A percentile compares a stretch with the other conserved stretches of the same genome.
phyloP scores from a whole-genome alignment of 306 rosid species.

The Inga oerstediana region DNA sequence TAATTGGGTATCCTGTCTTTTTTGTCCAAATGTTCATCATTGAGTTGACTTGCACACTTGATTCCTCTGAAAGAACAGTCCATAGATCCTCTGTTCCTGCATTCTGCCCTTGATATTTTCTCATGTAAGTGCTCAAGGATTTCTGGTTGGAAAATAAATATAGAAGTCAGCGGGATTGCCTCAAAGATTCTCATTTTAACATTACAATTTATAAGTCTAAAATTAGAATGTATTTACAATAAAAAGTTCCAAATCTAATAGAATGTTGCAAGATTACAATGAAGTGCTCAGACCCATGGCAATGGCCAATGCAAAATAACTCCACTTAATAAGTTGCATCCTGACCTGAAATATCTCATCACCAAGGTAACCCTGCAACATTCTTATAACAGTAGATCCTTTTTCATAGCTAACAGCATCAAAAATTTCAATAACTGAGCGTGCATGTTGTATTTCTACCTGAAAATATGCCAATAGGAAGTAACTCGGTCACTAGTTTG shows the following conservation, averaged over 20 bases:
- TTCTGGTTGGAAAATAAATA: conserved; percentile 47
- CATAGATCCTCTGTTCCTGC: conserved; percentile 67
- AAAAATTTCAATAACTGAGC: conserved; percentile 53
- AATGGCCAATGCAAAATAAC: background rate
- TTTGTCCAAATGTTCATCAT: conserved; percentile 72
- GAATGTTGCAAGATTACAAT: background rate
- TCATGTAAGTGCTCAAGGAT: conserved; percentile 54
- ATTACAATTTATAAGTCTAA: background rate
- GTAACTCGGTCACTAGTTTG: background rate
- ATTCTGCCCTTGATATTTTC: conserved; percentile 56
- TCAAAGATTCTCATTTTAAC: background rate
- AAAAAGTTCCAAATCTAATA: background rate
- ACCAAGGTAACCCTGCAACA: conserved; percentile 64
- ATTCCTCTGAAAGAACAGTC: conserved; percentile 60
- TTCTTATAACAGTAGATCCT: conserved; percentile 62
- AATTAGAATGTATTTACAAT: too few species aligned
- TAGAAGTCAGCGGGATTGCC: background rate
- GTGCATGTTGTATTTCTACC: conserved; percentile 63
- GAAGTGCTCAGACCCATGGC: background rate
- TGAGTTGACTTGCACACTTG: conserved; percentile 48
- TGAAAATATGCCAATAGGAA: conserved; percentile 35
- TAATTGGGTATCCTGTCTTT: conserved; percentile 66
- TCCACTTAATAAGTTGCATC: conserved; percentile 12
- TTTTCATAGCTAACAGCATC: conserved; percentile 65
- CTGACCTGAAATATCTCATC: conserved; percentile 57